Evolutionary conservation across 2,329 filamentous ascomycete species (phyloP).

Genomic region (Ascomycota sp.): DNA sequence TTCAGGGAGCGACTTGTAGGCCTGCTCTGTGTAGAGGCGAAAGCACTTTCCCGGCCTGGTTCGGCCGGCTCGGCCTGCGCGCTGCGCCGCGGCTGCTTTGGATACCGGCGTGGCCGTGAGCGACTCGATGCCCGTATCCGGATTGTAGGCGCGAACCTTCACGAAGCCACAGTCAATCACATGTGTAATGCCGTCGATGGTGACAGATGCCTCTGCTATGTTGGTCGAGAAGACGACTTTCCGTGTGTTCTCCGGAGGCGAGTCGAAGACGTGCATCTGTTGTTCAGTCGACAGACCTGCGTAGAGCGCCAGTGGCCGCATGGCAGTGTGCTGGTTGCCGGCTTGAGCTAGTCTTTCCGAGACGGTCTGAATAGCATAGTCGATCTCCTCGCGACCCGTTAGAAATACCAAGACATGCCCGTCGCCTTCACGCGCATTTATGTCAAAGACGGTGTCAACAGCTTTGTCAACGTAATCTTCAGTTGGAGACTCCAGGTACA

Average conservation of each 20-base stretch:
- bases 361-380: conserved; percentile 58
- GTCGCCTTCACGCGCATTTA: conserved; percentile 59
- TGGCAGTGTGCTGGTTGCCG: conserved; percentile 10
- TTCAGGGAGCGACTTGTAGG: conserved; percentile 43
- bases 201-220: conserved; percentile 90
- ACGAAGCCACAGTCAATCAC: conserved; percentile 84
- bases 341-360: conserved; percentile 49
- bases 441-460: conserved; percentile 67
- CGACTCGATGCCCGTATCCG: conserved; percentile 68
- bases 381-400: conserved; percentile 85
- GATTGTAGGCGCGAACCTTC: conserved; percentile 73
- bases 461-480: conserved; percentile 77
- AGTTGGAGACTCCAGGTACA: conserved; percentile 58
- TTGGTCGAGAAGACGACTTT: conserved; percentile 92
- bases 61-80: conserved; percentile 74
- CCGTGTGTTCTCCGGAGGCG: conserved; percentile 57
- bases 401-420: conserved; percentile 86
- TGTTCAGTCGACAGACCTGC: conserved; percentile 77
- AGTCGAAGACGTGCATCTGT: conserved; percentile 89
- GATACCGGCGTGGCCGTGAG: conserved; percentile 67
- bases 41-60: conserved; percentile 88
- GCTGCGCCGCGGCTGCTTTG: conserved; percentile 80
- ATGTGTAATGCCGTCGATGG: conserved; percentile 78
- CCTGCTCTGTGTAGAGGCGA: conserved; percentile 66
- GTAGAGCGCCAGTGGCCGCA: conserved; percentile 50